A percentile compares a stretch with the other conserved stretches of the same genome.
These are phyloP conservation scores for Mitragyna speciosa DNA, from an alignment of 257 asterid genomes.

Conservation along the genomic window DNA sequence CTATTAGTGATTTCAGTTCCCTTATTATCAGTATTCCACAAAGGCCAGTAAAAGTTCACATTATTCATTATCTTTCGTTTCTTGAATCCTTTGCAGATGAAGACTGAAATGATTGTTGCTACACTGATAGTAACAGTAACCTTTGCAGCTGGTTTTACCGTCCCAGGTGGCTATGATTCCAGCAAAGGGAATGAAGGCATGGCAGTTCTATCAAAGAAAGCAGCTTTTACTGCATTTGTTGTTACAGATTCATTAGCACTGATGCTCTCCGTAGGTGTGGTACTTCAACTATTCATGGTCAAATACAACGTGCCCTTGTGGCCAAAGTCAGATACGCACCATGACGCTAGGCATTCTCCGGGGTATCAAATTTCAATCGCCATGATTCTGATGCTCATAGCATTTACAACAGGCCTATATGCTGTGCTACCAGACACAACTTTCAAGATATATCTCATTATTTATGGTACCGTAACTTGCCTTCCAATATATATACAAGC, in stretches of 20 bases:
- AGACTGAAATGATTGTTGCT: not conserved
- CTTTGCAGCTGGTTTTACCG: slow-evolving; percentile 20
- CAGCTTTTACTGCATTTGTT: not conserved
- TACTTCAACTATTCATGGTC: not conserved
- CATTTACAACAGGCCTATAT: slow-evolving; percentile 6
- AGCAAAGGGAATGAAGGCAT: slow-evolving; percentile 2
- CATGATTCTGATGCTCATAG: not conserved
- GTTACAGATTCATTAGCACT: slow-evolving; percentile 1
- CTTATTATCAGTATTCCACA: no score
- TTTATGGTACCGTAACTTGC: no score
- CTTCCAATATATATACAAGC: no score
- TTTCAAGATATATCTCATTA: no score
- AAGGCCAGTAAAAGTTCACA: no score
- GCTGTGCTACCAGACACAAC: not conserved
- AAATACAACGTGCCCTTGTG: not conserved
- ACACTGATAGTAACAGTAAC: slow-evolving; percentile 13
- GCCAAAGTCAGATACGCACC: not conserved
- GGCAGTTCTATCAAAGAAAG: slow-evolving; percentile 6
- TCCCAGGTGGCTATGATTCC: slow-evolving; percentile 14
- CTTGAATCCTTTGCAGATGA: no score
- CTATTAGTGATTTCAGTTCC: no score
- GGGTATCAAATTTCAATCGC: not conserved
- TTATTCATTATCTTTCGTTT: no score
- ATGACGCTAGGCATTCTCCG: not conserved
- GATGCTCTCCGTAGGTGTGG: not conserved